These are phyloP conservation scores for Alternaria triticina DNA, from an alignment of 2,329 filamentous ascomycete species.

Conservation along the genomic window DNA sequence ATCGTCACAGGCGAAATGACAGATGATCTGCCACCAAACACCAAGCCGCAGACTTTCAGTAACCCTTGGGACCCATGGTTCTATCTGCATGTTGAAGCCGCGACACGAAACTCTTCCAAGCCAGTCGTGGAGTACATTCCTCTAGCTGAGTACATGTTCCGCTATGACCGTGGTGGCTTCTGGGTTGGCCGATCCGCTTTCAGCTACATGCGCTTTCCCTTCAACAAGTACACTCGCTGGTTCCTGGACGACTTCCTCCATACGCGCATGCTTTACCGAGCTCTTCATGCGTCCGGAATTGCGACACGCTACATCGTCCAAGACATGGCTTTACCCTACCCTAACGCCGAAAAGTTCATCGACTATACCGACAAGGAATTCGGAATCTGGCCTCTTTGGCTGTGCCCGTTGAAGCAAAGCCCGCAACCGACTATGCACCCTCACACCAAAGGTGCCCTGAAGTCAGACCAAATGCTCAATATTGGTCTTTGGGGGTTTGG, in stretches of 20 bases:
- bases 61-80: slow-evolving; percentile 58
- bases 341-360: slow-evolving; percentile 53
- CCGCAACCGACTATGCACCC: slow-evolving; percentile 44
- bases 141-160: slow-evolving; percentile 71
- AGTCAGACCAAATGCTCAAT: slow-evolving; percentile 56
- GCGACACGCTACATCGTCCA: slow-evolving; percentile 69
- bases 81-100: slow-evolving; percentile 56
- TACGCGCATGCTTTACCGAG: slow-evolving; percentile 70
- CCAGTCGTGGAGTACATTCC: slow-evolving; percentile 63
- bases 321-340: slow-evolving; percentile 61
- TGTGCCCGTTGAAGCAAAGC: slow-evolving; percentile 53
- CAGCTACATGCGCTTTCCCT: slow-evolving; percentile 68
- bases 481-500: slow-evolving; percentile 78
- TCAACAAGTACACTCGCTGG: slow-evolving; percentile 68
- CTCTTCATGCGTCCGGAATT: slow-evolving; percentile 67
- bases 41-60: slow-evolving; percentile 49
- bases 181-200: slow-evolving; percentile 71
- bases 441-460: slow-evolving; percentile 36
- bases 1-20: slow-evolving; percentile 55
- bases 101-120: slow-evolving; percentile 38
- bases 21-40: slow-evolving; percentile 39
- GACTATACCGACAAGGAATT: slow-evolving; percentile 50
- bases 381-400: slow-evolving; percentile 57
- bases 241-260: slow-evolving; percentile 68
- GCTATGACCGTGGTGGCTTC: slow-evolving; percentile 73